Evolutionary conservation across 805 yeast genomes (phyloP).

Genomic region (Lachancea dasiensis): DNA sequence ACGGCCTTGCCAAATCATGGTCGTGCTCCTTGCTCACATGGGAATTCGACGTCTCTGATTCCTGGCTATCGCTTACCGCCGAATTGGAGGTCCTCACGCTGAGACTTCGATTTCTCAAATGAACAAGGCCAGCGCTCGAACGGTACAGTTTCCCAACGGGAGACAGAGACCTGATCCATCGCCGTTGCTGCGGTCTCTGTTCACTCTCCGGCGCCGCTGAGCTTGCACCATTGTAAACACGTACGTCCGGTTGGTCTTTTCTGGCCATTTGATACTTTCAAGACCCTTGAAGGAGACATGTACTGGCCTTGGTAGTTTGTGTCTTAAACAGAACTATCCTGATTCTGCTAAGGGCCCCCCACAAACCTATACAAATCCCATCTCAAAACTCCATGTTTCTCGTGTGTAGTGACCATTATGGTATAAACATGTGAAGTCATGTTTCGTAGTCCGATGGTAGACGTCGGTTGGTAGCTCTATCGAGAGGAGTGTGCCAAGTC

Average conservation of each 20-base stretch:
- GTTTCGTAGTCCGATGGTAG: too few relatives aligned
- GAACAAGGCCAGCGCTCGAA: slow-evolving; percentile 6
- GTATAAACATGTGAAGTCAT: too few relatives aligned
- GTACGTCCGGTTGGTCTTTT: not conserved
- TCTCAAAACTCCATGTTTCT: too few relatives aligned
- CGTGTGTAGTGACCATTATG: too few relatives aligned
- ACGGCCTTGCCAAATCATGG: slow-evolving; percentile 33
- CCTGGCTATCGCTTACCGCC: slow-evolving; percentile 7
- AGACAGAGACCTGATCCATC: slow-evolving; percentile 7
- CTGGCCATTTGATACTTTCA: slow-evolving; percentile 1
- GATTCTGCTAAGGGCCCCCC: not conserved
- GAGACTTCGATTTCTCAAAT: not conserved
- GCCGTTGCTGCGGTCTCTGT: not conserved
- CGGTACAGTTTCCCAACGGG: slow-evolving; percentile 12
- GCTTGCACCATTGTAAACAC: not conserved
- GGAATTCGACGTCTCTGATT: not conserved
- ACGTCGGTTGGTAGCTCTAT: too few relatives aligned
- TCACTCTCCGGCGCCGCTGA: not conserved
- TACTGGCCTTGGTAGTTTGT: slow-evolving; percentile 1
- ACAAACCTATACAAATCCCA: not conserved
- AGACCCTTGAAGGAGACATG: not conserved
- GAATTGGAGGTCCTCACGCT: not conserved
- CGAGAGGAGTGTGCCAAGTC: too few relatives aligned
- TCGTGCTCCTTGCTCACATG: slow-evolving; percentile 16
- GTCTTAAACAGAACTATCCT: not conserved